Conservation (phyloP, 768 basidiomycete species). For the Daedaleopsis nitida region DNA sequence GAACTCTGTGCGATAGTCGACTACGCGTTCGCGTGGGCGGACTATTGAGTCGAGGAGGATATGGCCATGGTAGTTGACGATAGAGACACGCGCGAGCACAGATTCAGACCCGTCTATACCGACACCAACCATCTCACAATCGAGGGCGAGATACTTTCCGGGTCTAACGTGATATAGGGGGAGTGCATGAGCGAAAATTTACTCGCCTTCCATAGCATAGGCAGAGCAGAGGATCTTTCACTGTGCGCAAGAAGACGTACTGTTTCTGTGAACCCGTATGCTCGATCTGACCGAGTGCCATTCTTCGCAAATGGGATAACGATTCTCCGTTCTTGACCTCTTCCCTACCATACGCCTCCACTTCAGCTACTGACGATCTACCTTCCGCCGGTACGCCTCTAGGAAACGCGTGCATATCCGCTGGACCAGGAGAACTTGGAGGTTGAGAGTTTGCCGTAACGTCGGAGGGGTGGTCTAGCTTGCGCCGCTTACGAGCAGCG, state of each 20-base stretch:
- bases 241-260: constrained; percentile 37
- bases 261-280: constrained; percentile 42
- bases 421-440: constrained; percentile 12
- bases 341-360: constrained; percentile 12
- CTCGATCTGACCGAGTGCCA: constrained; percentile 52
- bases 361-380: neutral
- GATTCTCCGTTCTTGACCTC: constrained; percentile 52
- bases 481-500: constrained; percentile 21
- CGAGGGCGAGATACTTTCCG: constrained; percentile 79
- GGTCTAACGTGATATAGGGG: constrained; percentile 32
- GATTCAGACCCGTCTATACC: constrained; percentile 82
- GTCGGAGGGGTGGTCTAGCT: constrained; percentile 11
- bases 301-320: constrained; percentile 45
- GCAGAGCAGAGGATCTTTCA: too few species aligned
- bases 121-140: constrained; percentile 99
- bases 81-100: constrained; percentile 82
- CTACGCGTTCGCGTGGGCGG: constrained; percentile 80
- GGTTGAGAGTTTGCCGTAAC: neutral
- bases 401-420: constrained; percentile 8
- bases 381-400: neutral
- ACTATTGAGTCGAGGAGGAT: constrained; percentile 86
- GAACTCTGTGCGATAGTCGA: constrained; percentile 90
- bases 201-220: neutral
- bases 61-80: constrained; percentile 88
- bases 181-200: neutral